A percentile compares a stretch with the other conserved stretches of the same genome.
Evolutionary conservation across 306 rosid species (phyloP).

Genomic region (Canavalia gladiata): DNA sequence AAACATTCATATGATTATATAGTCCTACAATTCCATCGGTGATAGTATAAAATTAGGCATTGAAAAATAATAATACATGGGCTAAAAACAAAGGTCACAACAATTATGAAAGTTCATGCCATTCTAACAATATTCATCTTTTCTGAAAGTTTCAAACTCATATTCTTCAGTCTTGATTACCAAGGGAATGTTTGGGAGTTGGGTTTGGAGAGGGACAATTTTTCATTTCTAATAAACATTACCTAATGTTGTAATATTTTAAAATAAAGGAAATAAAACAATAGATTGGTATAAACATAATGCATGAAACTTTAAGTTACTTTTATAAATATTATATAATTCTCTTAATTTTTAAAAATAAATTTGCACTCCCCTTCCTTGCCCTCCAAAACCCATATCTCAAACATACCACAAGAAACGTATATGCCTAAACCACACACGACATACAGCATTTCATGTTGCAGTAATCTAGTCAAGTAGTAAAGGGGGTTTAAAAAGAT

Average conservation of each 20-base stretch:
- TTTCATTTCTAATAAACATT: too few species aligned
- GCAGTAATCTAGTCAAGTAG: neutral
- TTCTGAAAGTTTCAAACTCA: constrained; percentile 29
- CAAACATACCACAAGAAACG: neutral
- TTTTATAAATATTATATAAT: too few species aligned
- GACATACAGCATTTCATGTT: neutral
- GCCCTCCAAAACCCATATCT: too few species aligned
- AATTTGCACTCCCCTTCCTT: too few species aligned
- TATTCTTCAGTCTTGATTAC: constrained; percentile 4
- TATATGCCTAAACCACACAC: constrained; percentile 3
- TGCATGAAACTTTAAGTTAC: too few species aligned
- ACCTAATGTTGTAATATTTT: too few species aligned
- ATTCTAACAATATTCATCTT: constrained; percentile 19
- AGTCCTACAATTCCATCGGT: constrained; percentile 18
- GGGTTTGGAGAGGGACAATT: too few species aligned
- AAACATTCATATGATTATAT: constrained; percentile 39
- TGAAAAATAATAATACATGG: neutral
- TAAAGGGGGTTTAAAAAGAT: neutral
- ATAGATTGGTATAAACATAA: too few species aligned
- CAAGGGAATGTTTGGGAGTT: neutral
- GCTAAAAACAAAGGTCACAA: constrained; percentile 24
- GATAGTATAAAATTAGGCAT: neutral
- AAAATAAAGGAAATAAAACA: too few species aligned
- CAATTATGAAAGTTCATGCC: constrained; percentile 5
- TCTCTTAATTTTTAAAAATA: too few species aligned